Evolutionary conservation across 2,329 filamentous ascomycete genomes (phyloP), one percentile per base, ranked within the genome.

Genomic region (Colletotrichum horii): DNA sequence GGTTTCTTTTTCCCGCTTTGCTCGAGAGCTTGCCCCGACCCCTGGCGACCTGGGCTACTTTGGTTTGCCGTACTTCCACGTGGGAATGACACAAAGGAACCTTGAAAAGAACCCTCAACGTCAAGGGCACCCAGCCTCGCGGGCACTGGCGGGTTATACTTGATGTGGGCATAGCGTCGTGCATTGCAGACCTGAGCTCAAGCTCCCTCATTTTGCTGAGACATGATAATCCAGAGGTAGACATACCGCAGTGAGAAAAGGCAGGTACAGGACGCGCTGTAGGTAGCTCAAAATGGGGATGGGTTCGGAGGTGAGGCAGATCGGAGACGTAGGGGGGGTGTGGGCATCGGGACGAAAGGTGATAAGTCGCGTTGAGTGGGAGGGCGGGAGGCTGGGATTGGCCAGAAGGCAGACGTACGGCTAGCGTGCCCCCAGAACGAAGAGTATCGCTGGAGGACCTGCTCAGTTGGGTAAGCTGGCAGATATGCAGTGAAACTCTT

Each of bases 401-500:
- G 68, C 24, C 43, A 34, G 30, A 58, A 65, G 64, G 22, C 58
- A 34, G 38, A 70, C 62, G 43, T 74, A 38, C 15, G 43, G 52
- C 24, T 75, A 68, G 70, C 62, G 69, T 66, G 34, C 24, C 22
- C 70, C 64, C 32, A 64, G 26, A 55, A 30, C 34, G 36, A 55
- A 65, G 67, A 36, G 64, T 43, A 62, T 65, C 48, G 55, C 56
- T 55, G 12, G 32, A 74, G 28, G 58, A 70, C 74, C 70, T 76
- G 43, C 70, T 70, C 38, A 68, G 70, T 76, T 55, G 65, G 70
- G 74, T 66, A 76, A 74, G 70, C 62, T 66, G 55, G 69, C 48
- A 69, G 58, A 34, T 56, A 67, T 55, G 73, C 70, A 74, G 65
- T 74, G 70, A 74, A 74, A 74, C 73, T 74, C 70, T 68, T 66